Base-by-base conservation (phyloP, 2,329 filamentous ascomycete genomes). In the Periconia sp. region DNA sequence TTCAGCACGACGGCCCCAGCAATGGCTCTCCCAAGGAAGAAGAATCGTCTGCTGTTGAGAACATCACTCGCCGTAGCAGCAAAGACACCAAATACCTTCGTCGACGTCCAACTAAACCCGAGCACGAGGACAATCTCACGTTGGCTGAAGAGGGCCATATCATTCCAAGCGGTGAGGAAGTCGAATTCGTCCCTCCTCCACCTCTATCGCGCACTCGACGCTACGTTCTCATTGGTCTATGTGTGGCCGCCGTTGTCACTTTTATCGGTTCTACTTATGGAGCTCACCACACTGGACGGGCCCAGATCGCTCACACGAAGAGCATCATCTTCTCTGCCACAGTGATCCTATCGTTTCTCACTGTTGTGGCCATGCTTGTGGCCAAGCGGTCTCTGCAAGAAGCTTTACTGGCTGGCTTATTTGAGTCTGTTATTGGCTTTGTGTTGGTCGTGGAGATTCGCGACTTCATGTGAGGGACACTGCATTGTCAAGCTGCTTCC, bases 361-460 rank as follows among this genome's bases (percentile, higher is more conserved):
- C 59, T 0, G 52, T 68, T 47, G 37, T 63, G 47, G 56, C 52
- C 2, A 64, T 68, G 62, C 42, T 61, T 20, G 45, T 60, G 18
- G 61, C 60, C 30, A 60, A 56, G 50, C 59, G 58, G n/a, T 45
- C 56, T 17, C 41, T 63, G 33, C 56, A 59, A 1, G 63, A 66
- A 41, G 62, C 61, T 14, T 47, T 64, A 20, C 56, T 67, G n/a
- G 61, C 62, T 41, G 64, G 61, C 13, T 53, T 68, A 3, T 53
- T 67, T 20, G 58, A 61, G 33, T 56, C 62, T 17, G 18, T 58
- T 6, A 53, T 64, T n/a, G 65, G 66, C 23, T 65, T 64, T 40
- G 57, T 56, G n/a, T 52, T 69, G 17, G 54, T 68, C n/a, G 27
- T 58, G 10, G 55, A 65, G 53, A 60, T 66, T 35, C 54, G 58